phyloP scores from a whole-genome alignment of 2,329 filamentous ascomycete species.

The Aureobasidium subglaciale region DNA sequence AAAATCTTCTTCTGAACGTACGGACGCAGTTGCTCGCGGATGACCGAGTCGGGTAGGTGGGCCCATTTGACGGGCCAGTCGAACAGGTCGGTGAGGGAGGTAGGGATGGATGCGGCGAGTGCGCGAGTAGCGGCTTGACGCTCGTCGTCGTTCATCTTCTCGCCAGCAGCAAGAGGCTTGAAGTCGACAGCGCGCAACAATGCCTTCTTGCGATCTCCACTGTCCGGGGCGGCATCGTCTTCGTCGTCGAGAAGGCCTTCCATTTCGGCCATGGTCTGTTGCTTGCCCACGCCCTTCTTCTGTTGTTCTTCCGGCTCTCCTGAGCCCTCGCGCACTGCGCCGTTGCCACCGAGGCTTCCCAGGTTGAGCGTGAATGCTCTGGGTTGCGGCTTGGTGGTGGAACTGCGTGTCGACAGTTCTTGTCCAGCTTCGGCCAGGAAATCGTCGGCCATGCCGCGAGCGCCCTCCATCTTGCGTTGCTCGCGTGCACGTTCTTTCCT shows the following conservation, averaged over 20 bases:
- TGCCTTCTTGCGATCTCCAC: conserved; percentile 40
- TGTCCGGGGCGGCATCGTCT: conserved; percentile 56
- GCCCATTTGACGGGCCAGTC: conserved; percentile 92
- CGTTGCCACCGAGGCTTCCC: conserved; percentile 9
- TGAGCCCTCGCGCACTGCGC: not conserved
- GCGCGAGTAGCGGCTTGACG: conserved; percentile 72
- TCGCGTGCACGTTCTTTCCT: conserved; percentile 58
- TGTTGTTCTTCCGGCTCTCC: conserved; percentile 16
- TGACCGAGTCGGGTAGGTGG: conserved; percentile 70
- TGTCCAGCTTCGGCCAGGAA: conserved; percentile 81
- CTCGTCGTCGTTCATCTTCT: conserved; percentile 78
- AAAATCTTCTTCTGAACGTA: conserved; percentile 99
- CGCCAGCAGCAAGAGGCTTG: conserved; percentile 44
- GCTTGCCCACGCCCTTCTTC: conserved; percentile 35
- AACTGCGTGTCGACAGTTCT: conserved; percentile 54
- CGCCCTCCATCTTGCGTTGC: conserved; percentile 64
- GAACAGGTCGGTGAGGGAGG: conserved; percentile 72
- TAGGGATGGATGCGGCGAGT: conserved; percentile 83
- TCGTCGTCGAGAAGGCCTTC: conserved; percentile 93
- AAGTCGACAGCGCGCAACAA: conserved; percentile 30
- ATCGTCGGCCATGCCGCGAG: conserved; percentile 76
- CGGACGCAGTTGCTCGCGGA: conserved; percentile 79
- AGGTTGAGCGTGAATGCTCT: conserved; percentile 18
- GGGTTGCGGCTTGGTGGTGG: conserved; percentile 19
- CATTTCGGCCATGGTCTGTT: conserved; percentile 84